Evolutionary conservation across 2,329 filamentous ascomycete genomes (phyloP), one percentile per base, ranked within the genome.

Genomic region (Xylariaceae sp.): DNA sequence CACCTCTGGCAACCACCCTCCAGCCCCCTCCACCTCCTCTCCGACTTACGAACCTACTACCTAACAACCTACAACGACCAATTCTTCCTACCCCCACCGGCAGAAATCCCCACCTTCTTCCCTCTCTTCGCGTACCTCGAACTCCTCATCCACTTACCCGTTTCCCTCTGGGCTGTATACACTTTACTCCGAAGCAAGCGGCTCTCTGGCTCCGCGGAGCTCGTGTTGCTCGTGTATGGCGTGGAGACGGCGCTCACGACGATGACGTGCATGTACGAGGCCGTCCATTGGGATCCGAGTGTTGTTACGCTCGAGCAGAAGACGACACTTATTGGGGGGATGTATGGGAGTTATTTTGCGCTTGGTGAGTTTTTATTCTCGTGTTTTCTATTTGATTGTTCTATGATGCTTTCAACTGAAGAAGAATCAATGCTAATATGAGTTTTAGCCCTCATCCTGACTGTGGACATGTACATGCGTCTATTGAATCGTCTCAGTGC

Each of bases 391-490:
- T 18, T 18, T 18, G 17, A 18, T 18, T 18, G 17, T 18, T 39
- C 35, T n/a, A 4, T 39, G 37, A 18, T 18, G 5, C 10, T 17
- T 48, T 2, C 0, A 18, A 4, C 30, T 60, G 51, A n/a, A 4
- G 30, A 4, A 17, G n/a, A 3, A 35, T 8, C 1, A 2, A 18
- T 9, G 47, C 39, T 45, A 13, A 30, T 15, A 50, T 34, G 18
- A 15, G 18, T 18, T 4, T 4, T 53, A 85, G 82, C 82, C 11
- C 63, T 74, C 0, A 10, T 82, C 1, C 74, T 85, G 70, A 79
- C 77, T 8, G 64, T 76, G 18, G 82, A 85, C 64, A 85, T 85
- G 82, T 82, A 78, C 53, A 53, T 68, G 42, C 75, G 83, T n/a
- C 71, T 85, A 1, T 67, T 82, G 7, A 71, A 65, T 5, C 77